These are phyloP conservation scores for Gaultheria prostrata DNA, from an alignment of 148 eudicot species.

Conservation along the genomic window DNA sequence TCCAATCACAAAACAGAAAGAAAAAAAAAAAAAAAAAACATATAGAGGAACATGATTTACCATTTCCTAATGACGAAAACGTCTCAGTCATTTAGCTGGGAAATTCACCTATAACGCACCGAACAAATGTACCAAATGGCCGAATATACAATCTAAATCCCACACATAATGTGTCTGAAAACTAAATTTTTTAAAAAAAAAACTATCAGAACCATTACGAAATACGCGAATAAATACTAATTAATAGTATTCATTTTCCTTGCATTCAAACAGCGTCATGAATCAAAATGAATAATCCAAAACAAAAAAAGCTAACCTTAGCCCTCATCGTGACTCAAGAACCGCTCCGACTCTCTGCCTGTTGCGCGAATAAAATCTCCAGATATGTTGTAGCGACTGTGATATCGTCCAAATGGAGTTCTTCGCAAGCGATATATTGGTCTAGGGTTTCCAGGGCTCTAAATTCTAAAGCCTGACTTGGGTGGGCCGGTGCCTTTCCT, in stretches of 20 bases:
- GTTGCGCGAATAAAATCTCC: not conserved
- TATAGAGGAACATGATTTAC: not conserved
- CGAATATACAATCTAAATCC: not conserved
- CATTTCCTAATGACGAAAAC: not conserved
- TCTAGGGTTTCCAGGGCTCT: not conserved
- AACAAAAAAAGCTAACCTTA: slow-evolving; percentile 14
- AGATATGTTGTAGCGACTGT: not conserved
- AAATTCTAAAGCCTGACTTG: not conserved
- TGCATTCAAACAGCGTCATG: not conserved
- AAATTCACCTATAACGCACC: not conserved
- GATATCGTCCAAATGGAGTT: not conserved
- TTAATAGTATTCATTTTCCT: not conserved
- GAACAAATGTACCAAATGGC: not conserved
- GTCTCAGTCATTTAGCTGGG: not conserved
- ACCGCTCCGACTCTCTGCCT: not conserved
- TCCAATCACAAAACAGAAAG: too few species aligned
- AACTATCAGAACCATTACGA: not conserved
- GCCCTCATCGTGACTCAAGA: slow-evolving; percentile 20
- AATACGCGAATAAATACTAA: not conserved
- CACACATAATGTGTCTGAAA: not conserved
- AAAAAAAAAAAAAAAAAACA: too few species aligned
- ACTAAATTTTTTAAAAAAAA: not conserved
- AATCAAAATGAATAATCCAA: not conserved
- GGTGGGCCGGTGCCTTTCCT: not conserved
- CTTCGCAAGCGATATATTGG: too few species aligned